These are phyloP conservation scores for Kodamaea arcana DNA, from an alignment of 1,139 yeast species.

Conservation along the genomic window DNA sequence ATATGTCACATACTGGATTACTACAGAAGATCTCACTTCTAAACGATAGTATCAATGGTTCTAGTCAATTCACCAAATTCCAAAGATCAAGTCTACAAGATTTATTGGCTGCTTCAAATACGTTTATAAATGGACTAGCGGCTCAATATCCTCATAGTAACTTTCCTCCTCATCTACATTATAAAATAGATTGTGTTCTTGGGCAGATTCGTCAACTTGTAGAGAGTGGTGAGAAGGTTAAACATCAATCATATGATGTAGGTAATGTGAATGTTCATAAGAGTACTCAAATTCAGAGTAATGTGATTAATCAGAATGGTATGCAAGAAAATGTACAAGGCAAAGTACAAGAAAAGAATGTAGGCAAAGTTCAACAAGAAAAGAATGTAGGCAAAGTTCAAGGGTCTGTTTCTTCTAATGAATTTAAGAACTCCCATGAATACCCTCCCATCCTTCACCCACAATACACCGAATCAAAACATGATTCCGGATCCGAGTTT, in stretches of 20 bases:
- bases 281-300: background rate
- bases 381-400: background rate
- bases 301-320: background rate
- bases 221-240: constrained; percentile 1
- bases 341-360: background rate
- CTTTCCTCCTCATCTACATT: constrained; percentile 6
- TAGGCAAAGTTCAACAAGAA: background rate
- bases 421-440: background rate
- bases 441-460: too few species aligned
- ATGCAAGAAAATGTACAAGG: background rate
- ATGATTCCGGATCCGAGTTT: constrained; percentile 17
- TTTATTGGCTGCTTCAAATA: constrained; percentile 8
- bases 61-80: constrained; percentile 9
- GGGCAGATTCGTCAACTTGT: constrained; percentile 4
- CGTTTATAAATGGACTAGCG: constrained; percentile 11
- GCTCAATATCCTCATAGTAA: constrained; percentile 9
- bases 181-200: constrained; percentile 8
- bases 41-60: background rate
- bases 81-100: constrained; percentile 11
- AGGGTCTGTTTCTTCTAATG: background rate
- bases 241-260: too few species aligned
- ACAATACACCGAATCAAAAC: background rate
- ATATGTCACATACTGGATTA: constrained; percentile 1
- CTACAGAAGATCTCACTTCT: background rate
- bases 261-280: background rate